Evolutionary conservation across 495 filamentous ascomycete species (phyloP), one percentile per base, ranked within the genome.

Genomic region (Paragyromitra xinjiangensis): DNA sequence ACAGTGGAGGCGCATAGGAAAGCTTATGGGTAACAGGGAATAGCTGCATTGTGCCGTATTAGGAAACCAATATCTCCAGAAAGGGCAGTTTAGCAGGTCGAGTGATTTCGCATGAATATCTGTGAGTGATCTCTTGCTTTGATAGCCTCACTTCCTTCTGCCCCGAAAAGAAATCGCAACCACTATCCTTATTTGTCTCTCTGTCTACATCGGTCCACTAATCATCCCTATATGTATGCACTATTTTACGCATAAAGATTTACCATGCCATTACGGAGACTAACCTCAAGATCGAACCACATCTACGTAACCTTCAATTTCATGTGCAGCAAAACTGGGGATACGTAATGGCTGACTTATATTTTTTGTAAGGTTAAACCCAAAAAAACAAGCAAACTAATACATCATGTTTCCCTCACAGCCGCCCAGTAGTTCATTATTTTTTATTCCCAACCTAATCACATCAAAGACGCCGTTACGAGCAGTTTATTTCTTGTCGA

Each of bases 401-500:
- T 62, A 61, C 56, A 34, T 44, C 42, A 26, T 26, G 40, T 61
- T 70, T 62, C 4, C 4, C 58, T 62, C 58, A 48, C 24, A n/a
- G 11, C 56, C 37, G n/a, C 39, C 51, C 7, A 62, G 56, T 6
- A 62, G 58, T 24, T 51, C 16, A 51, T 39, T 69, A 45, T 53
- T 55, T 69, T 44, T 71, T 71, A 14, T 61, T 51, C 29, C 29
- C n/a, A 44, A 29, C 26, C 29, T 6, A 51, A 29, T 8, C 44
- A 11, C 9, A 24, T 24, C 0, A 24, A 51, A 53, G 19, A 39
- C 7, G 6, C 39, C 40, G 24, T 3, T 59, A 69, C 8, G 2
- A 24, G n/a, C 3, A 59, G 19, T 19, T 66, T 73, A 77, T 73
- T 66, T 55, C 22, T 77, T 68, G 12, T 98, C 95, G 71, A 93